Conservation (phyloP, 1,284 basidiomycete genomes). For the Ustilago vetiveriae region DNA sequence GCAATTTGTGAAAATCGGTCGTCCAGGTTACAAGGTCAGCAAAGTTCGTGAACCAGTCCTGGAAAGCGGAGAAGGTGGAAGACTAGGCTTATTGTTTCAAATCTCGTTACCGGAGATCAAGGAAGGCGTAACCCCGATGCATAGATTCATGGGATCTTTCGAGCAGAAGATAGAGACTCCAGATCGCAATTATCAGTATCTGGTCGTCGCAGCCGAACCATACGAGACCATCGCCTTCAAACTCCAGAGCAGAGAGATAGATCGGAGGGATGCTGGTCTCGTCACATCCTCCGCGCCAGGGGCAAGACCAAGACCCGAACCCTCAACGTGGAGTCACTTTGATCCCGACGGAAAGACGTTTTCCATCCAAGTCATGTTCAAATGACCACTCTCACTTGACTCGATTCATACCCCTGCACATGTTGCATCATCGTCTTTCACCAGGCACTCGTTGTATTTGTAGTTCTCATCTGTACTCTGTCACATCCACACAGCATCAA, state of each 20-base stretch:
- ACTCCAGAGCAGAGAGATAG: conserved; percentile 95
- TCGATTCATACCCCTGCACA: conserved; percentile 11
- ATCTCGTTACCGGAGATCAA: conserved; percentile 91
- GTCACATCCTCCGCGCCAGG: conserved; percentile 39
- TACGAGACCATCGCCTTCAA: conserved; percentile 99
- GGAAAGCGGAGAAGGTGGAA: conserved; percentile 61
- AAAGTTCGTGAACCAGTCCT: conserved; percentile 77
- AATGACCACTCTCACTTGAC: conserved; percentile 1
- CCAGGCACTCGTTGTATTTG: conserved; percentile 26
- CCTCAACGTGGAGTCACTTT: conserved; percentile 61
- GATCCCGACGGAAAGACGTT: conserved; percentile 61
- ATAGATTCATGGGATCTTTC: conserved; percentile 97
- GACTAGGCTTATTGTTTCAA: conserved; percentile 90
- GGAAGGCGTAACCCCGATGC: conserved; percentile 80
- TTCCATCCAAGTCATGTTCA: conserved; percentile 62
- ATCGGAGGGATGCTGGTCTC: conserved; percentile 69
- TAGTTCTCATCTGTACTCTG: conserved; percentile 11
- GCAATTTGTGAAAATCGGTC: conserved; percentile 90
- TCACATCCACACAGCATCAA: conserved; percentile 2
- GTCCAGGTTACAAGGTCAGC: conserved; percentile 91
- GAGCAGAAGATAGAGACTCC: conserved; percentile 95
- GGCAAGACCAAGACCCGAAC: conserved; percentile 49
- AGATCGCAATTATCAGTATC: conserved; percentile 94
- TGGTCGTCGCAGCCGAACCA: conserved; percentile 96
- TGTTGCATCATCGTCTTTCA: neutral